Conservation (phyloP, 768 basidiomycete species). For the Tricholoma sp. region DNA sequence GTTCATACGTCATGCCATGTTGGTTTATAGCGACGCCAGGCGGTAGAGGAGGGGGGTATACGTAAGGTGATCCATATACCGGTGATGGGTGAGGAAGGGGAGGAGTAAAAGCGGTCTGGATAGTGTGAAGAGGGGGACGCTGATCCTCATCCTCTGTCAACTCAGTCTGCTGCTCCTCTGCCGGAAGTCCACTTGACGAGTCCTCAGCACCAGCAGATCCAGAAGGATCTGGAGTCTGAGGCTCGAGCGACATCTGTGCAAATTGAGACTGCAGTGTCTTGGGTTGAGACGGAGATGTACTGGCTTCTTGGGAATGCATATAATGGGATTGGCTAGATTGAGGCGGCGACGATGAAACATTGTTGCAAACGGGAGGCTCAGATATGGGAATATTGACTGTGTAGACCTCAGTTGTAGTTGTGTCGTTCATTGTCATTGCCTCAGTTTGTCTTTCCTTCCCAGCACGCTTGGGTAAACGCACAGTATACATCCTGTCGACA, state of each 20-base stretch:
- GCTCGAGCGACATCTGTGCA: slow-evolving; percentile 33
- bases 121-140: slow-evolving; percentile 31
- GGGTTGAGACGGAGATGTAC: slow-evolving; percentile 19
- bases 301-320: slow-evolving; percentile 15
- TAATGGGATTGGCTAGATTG: not conserved
- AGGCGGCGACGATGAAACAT: slow-evolving; percentile 4
- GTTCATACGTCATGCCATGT: slow-evolving; percentile 77
- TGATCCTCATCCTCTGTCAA: slow-evolving; percentile 18
- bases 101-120: slow-evolving; percentile 40
- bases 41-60: slow-evolving; percentile 56
- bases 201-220: slow-evolving; percentile 41
- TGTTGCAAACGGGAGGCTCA: slow-evolving; percentile 13
- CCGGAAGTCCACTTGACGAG: slow-evolving; percentile 22
- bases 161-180: slow-evolving; percentile 13
- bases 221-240: slow-evolving; percentile 28
- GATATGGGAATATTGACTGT: slow-evolving; percentile 38
- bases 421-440: slow-evolving; percentile 23
- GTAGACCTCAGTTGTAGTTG: slow-evolving; percentile 49
- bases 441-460: slow-evolving; percentile 31
- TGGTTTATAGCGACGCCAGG: slow-evolving; percentile 70
- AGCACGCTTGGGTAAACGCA: slow-evolving; percentile 46
- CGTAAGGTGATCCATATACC: slow-evolving; percentile 64
- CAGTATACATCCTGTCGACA: slow-evolving; percentile 42
- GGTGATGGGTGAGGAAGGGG: slow-evolving; percentile 44
- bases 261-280: slow-evolving; percentile 33